Evolutionary conservation across 345 rosid genomes (phyloP).

Genomic region (Eutrema yunnanense): DNA sequence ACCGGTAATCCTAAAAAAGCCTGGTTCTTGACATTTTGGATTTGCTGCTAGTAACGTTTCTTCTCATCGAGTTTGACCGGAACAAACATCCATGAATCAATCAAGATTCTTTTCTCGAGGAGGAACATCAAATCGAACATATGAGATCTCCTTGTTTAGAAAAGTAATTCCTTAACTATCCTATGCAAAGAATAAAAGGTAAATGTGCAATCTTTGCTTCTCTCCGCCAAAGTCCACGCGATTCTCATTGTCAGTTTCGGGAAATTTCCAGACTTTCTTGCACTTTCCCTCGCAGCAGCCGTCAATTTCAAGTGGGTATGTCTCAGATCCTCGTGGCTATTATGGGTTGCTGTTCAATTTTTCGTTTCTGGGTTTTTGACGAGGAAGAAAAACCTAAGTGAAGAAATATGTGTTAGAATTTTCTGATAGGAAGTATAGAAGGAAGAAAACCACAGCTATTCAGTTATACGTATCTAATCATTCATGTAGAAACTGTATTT

Average conservation of each 20-base stretch:
- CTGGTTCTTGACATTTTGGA: conserved; percentile 2
- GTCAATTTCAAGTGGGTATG: conserved; percentile 19
- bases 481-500: background rate
- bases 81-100: background rate
- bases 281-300: background rate
- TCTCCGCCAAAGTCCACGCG: conserved; percentile 16
- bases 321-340: conserved; percentile 1
- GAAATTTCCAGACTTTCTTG: background rate
- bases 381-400: background rate
- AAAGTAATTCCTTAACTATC: background rate
- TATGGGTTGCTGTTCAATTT: background rate
- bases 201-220: background rate
- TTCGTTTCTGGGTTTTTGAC: background rate
- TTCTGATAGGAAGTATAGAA: background rate
- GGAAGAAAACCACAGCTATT: background rate
- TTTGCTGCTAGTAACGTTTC: background rate
- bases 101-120: background rate
- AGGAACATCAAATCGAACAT: background rate
- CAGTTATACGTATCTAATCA: background rate
- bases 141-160: background rate
- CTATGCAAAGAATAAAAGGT: background rate
- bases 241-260: conserved; percentile 3
- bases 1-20: background rate
- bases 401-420: background rate
- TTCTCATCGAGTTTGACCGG: conserved; percentile 4